phyloP scores from a whole-genome alignment of 2,329 filamentous ascomycete species.

The Colletotrichum echinochloae region DNA sequence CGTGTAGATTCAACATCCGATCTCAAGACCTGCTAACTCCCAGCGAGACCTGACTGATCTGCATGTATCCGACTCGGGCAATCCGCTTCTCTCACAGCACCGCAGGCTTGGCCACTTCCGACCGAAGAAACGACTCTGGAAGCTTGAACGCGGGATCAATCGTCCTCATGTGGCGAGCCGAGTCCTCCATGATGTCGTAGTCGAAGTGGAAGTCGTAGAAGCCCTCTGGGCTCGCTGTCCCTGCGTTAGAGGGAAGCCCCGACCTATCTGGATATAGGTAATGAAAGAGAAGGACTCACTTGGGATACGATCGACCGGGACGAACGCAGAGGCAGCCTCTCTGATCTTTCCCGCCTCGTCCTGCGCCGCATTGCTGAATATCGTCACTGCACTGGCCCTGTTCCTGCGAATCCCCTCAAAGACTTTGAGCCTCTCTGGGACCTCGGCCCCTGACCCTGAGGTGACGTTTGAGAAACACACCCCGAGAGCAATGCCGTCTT shows the following conservation, averaged over 20 bases:
- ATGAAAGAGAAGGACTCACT: conserved; percentile 43
- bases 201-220: conserved; percentile 35
- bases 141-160: conserved; percentile 9
- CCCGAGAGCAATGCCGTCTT: conserved; percentile 51
- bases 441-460: conserved; percentile 33
- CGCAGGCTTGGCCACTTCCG: neutral
- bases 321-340: conserved; percentile 43
- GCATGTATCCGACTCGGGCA: neutral
- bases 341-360: conserved; percentile 49
- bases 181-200: conserved; percentile 32
- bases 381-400: conserved; percentile 51
- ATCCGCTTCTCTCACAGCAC: neutral
- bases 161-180: neutral
- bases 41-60: neutral
- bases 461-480: conserved; percentile 45
- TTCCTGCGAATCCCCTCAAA: conserved; percentile 46
- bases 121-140: neutral
- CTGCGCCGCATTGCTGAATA: conserved; percentile 54
- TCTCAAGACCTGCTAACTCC: neutral
- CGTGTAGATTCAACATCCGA: neutral
- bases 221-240: conserved; percentile 33
- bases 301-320: conserved; percentile 47
- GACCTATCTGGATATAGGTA: neutral
- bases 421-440: conserved; percentile 44
- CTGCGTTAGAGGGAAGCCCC: neutral